phyloP scores from a whole-genome alignment of 768 basidiomycete species.

The Pleurotus citrinopileatus region DNA sequence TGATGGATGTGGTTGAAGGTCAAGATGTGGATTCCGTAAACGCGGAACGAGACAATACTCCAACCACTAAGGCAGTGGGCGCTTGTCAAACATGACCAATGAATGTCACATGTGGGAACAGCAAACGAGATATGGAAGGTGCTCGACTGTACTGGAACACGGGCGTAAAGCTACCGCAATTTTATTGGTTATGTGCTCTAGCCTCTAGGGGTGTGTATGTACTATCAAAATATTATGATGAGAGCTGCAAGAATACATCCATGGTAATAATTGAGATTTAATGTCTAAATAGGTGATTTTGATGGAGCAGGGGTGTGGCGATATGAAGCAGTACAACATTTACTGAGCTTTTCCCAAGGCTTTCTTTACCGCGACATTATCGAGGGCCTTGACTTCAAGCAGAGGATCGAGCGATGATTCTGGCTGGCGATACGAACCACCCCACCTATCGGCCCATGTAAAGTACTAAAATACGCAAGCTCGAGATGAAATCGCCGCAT shows the following conservation, averaged over 20 bases:
- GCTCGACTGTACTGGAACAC: not conserved
- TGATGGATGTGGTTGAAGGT: not conserved
- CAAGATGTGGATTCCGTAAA: not conserved
- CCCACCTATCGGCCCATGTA: slow-evolving; percentile 86
- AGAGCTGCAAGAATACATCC: not conserved
- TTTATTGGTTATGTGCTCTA: too few relatives aligned
- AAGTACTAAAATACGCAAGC: slow-evolving; percentile 70
- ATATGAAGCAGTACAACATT: too few relatives aligned
- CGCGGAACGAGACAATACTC: not conserved
- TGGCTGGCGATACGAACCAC: slow-evolving; percentile 89
- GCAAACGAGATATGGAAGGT: slow-evolving; percentile 2
- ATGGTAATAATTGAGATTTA: not conserved
- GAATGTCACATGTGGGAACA: too few relatives aligned
- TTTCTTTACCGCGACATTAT: slow-evolving; percentile 16
- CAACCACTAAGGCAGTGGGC: not conserved
- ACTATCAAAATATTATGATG: too few relatives aligned
- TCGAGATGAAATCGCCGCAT: slow-evolving; percentile 4
- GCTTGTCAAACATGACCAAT: not conserved
- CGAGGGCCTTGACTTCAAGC: slow-evolving; percentile 50
- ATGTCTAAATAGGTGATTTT: too few relatives aligned
- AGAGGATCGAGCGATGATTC: slow-evolving; percentile 81
- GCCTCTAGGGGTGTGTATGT: too few relatives aligned
- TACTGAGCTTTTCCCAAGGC: slow-evolving; percentile 1
- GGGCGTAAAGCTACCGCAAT: too few relatives aligned
- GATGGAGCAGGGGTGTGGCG: too few relatives aligned